Conservation (phyloP, 78 protist genomes). For the Dictyostelium discoideum region DNA sequence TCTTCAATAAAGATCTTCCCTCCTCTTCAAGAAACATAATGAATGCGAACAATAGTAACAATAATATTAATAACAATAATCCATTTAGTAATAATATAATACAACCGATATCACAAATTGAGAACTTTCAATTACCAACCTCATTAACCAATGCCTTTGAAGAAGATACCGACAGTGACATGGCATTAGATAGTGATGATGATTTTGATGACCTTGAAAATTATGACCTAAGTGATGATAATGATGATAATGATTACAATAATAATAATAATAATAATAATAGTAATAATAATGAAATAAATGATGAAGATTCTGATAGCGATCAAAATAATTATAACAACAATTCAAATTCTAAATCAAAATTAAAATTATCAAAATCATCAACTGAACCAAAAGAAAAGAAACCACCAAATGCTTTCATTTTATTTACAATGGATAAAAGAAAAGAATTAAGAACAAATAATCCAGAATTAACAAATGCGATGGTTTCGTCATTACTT, state of each 20-base stretch:
- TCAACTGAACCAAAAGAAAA: constrained; percentile 3
- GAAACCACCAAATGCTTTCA: constrained; percentile 78
- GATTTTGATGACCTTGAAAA: not conserved
- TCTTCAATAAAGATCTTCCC: not conserved
- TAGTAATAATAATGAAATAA: not conserved
- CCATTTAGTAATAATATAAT: not conserved
- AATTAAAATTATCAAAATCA: not conserved
- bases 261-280: no score
- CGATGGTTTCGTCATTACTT: constrained; percentile 2
- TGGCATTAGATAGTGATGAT: not conserved
- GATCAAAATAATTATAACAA: not conserved
- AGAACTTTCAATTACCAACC: constrained; percentile 6
- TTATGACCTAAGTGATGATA: not conserved
- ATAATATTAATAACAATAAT: not conserved
- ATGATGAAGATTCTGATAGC: not conserved
- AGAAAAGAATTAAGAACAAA: constrained; percentile 35
- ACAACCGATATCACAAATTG: not conserved
- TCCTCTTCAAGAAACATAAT: not conserved
- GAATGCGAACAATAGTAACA: not conserved
- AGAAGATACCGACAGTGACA: not conserved
- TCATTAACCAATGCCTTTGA: constrained; percentile 7
- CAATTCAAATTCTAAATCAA: not conserved
- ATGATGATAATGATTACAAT: not conserved
- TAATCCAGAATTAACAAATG: constrained; percentile 39
- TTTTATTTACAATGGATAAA: constrained; percentile 26